Evolutionary conservation across 371 early-diverging fungal species (phyloP).

Genomic region (Fennellomyces sp.): DNA sequence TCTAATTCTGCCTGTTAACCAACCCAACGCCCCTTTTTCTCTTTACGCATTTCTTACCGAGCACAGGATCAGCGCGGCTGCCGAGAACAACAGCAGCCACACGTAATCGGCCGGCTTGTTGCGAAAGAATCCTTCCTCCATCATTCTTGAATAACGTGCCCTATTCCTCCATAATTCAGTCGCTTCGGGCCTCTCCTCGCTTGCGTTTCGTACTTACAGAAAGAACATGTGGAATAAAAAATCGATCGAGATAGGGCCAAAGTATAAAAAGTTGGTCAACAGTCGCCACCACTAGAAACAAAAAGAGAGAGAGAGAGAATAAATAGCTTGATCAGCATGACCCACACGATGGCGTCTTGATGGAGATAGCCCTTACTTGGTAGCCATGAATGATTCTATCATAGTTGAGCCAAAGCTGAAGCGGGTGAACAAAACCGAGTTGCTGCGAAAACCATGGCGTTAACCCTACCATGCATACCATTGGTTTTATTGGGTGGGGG

Average conservation of each 20-base stretch:
- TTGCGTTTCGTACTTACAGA: constrained; percentile 61
- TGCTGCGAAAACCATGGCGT: too few species aligned
- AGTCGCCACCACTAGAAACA: constrained; percentile 96
- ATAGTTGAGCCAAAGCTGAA: constrained; percentile 84
- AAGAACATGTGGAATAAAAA: constrained; percentile 95
- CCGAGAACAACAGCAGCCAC: constrained; percentile 81
- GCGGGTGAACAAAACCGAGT: constrained; percentile 69
- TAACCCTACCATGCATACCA: too few species aligned
- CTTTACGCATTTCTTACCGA: constrained; percentile 29
- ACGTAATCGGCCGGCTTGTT: constrained; percentile 90
- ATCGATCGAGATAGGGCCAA: constrained; percentile 72
- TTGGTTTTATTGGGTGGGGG: background rate
- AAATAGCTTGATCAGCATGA: background rate
- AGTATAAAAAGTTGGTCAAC: constrained; percentile 85
- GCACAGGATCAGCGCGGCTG: constrained; percentile 54
- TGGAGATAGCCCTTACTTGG: constrained; percentile 78
- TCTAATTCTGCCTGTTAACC: constrained; percentile 39
- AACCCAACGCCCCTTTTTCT: background rate
- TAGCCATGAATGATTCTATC: constrained; percentile 63
- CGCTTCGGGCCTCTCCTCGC: background rate
- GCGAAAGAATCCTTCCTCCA: constrained; percentile 94
- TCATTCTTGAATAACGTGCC: constrained; percentile 85
- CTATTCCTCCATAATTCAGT: constrained; percentile 34
- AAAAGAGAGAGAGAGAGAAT: background rate
- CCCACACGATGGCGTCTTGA: too few species aligned